Evolutionary conservation across 345 rosid genomes (phyloP), one percentile per base, ranked within the genome.

Genomic region (Eucalyptus curtisii): DNA sequence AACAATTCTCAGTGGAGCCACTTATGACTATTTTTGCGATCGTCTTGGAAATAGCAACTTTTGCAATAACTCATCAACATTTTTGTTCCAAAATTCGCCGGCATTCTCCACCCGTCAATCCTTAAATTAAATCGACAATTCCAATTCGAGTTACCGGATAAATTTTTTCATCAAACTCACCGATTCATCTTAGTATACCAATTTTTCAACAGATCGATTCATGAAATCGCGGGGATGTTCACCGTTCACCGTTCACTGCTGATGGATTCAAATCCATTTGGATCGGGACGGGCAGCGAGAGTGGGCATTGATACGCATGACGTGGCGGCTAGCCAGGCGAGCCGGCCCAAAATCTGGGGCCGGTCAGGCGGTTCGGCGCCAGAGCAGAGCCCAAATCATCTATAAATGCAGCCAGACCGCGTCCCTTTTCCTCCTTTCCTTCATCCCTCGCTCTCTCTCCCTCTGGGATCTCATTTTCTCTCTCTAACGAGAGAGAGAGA

Each of bases 351-450:
- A 47, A 16, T 86, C 86, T 52, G 76, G 88, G 86, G 89, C 87
- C 42, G 44, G n/a, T 52, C 68, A 6, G 57, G 57, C 57, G 57
- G 25, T 52, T 52, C 57, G 57, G 64, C 85, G 86, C 55, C 17
- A 1, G 61, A 49, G 49, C 86, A 13, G 37, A 15, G 22, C 7
- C 61, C 86, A 22, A 17, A 79, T 9, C 76, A 48, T 45, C 87
- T 82, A 85, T 85, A 59, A 45, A 61, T 33, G 25, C 47, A 61
- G 25, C 31, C 44, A 2, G 80, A 17, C 44, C 80, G 2, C 13
- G 0, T 4, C 15, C 49, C 1, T 2, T 4, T 0, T 0, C 2
- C 2, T 5, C 10, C n/a, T 47, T 4, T 61, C 27, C 82, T 30
- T 61, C 57, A 12, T 45, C 57, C 30, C 44, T 49, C 10, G 47